A percentile compares a stretch with the other conserved stretches of the same genome.
These are phyloP conservation scores for Colletotrichum endophyticum DNA, from an alignment of 2,329 filamentous ascomycete genomes.

Conservation along the genomic window DNA sequence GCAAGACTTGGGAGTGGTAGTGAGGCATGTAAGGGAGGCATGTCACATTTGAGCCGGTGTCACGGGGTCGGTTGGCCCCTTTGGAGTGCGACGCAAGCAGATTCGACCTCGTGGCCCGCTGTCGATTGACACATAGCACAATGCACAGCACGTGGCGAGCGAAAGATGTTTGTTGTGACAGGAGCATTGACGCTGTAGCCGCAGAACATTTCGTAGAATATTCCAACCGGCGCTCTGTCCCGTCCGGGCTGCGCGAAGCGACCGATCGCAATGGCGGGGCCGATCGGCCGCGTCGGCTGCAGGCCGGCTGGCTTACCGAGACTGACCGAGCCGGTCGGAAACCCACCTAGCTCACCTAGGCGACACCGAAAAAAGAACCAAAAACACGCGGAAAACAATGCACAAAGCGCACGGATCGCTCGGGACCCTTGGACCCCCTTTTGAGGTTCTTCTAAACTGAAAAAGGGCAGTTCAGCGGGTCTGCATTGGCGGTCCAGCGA, in stretches of 20 bases:
- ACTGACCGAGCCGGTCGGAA: neutral
- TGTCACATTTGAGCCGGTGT: neutral
- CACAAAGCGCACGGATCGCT: neutral
- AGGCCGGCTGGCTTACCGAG: neutral
- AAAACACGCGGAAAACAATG: neutral
- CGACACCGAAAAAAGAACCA: neutral
- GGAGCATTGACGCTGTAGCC: neutral
- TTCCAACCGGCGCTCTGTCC: neutral
- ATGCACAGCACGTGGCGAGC: neutral
- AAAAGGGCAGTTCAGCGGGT: constrained; percentile 7
- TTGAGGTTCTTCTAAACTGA: neutral
- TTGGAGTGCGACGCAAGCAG: neutral
- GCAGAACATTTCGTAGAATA: neutral
- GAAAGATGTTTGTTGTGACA: neutral
- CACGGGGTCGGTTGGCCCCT: neutral
- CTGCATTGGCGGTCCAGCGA: neutral
- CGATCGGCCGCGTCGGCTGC: neutral
- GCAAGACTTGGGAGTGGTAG: neutral
- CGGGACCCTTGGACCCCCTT: neutral
- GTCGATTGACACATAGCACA: neutral
- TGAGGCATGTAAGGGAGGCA: neutral
- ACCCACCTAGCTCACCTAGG: neutral
- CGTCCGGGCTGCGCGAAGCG: neutral
- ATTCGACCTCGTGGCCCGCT: neutral
- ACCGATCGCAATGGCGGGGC: neutral